A percentile compares a stretch with the other conserved stretches of the same genome.
Conservation (phyloP, 805 yeast species). For the Saccharomyces mikatae region DNA sequence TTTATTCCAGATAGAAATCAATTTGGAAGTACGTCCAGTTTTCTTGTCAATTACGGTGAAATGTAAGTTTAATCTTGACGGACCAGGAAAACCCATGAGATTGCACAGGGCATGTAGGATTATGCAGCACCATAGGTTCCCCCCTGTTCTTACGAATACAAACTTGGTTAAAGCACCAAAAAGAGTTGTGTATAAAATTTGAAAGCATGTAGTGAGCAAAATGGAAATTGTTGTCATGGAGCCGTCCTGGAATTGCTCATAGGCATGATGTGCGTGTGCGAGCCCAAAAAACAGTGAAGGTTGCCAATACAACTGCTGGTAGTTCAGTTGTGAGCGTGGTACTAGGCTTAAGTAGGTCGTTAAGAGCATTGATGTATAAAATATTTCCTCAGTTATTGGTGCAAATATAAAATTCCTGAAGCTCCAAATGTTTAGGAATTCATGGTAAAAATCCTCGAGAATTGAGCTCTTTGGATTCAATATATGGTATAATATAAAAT, state of each 20-base stretch:
- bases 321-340: slow-evolving; percentile 2
- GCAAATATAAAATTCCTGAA: slow-evolving; percentile 28
- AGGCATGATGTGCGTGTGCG: slow-evolving; percentile 31
- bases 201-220: slow-evolving; percentile 15
- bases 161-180: slow-evolving; percentile 29
- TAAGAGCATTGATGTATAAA: slow-evolving; percentile 28
- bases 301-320: slow-evolving; percentile 12
- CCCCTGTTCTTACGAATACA: slow-evolving; percentile 24
- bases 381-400: slow-evolving; percentile 29
- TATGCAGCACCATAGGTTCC: slow-evolving; percentile 26
- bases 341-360: slow-evolving; percentile 13
- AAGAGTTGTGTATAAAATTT: slow-evolving; percentile 25
- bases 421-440: slow-evolving; percentile 25
- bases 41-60: slow-evolving; percentile 8
- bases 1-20: slow-evolving; percentile 19
- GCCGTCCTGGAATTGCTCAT: slow-evolving; percentile 18
- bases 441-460: slow-evolving; percentile 10
- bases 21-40: slow-evolving; percentile 2
- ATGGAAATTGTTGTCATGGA: slow-evolving; percentile 11
- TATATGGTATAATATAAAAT: slow-evolving; percentile 15
- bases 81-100: slow-evolving; percentile 29
- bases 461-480: slow-evolving; percentile 9
- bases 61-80: slow-evolving; percentile 14
- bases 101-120: slow-evolving; percentile 26
- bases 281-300: slow-evolving; percentile 29